Evolutionary conservation across 2,329 filamentous ascomycete genomes (phyloP), one percentile per base, ranked within the genome.

Genomic region (Cladosporium sp.): DNA sequence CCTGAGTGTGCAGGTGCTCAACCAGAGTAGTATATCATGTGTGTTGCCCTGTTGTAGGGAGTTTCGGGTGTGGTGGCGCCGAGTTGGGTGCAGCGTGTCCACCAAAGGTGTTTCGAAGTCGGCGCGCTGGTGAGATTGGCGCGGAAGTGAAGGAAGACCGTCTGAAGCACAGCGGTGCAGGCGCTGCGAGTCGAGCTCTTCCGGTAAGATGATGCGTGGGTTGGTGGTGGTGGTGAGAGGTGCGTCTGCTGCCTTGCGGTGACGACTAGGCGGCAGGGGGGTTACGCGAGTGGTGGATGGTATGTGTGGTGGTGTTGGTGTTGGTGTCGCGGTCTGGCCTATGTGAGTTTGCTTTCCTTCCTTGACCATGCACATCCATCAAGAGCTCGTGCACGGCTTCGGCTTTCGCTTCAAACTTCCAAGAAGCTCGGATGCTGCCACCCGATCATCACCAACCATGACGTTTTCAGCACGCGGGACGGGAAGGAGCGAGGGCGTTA

Each of bases 81-180:
- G 55, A 36, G 32, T 28, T 55, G 28, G 8, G 24, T 34, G 36
- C 49, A 34, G 61, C 26, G 26, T 57, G 32, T 30, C 5, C 52
- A 55, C 52, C n/a, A 12, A 12, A 47, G 34, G 26, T 55, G 14
- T 28, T 47, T 21, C 28, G n/a, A 38, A n/a, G 44, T 38, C 24
- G 44, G 57, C 57, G 57, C 57, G 21, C n/a, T 52, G 59, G 44
- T 61, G 44, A 30, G 15, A 62, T 41, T 1, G 21, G 30, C 15
- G 61, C 59, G 30, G 61, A 21, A 64, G 61, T 64, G 51, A 57
- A 47, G 38, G 61, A 64, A 64, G 49, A 41, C 21, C n/a, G 51
- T 64, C 51, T 64, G 51, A 64, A 64, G 36, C 61, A n/a, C 61
- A 64, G 61, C 61, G 49, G 61, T 64, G 60, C 60, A 64, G 60